A percentile compares a stretch with the other conserved stretches of the same genome.
These are phyloP conservation scores for Pichia exigua DNA, from an alignment of 805 yeast species.

Conservation along the genomic window DNA sequence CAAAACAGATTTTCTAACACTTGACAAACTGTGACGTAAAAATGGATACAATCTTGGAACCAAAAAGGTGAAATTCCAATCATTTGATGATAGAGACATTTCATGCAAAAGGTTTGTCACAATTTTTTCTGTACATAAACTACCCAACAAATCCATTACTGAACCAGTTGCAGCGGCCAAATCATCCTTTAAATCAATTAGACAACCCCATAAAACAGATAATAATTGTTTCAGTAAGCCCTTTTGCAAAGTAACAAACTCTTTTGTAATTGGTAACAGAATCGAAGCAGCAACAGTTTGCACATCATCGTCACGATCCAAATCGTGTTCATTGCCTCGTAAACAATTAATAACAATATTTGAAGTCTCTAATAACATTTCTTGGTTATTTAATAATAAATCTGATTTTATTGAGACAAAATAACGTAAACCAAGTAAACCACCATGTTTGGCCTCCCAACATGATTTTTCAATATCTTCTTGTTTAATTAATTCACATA, in stretches of 20 bases:
- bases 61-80: conserved; percentile 51
- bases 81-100: conserved; percentile 34
- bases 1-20: conserved; percentile 83
- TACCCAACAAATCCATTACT: conserved; percentile 88
- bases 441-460: conserved; percentile 99
- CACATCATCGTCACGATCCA: conserved; percentile 95
- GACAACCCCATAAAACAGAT: conserved; percentile 83
- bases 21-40: conserved; percentile 84
- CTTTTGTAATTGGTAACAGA: conserved; percentile 79
- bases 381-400: conserved; percentile 51
- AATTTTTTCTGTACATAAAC: conserved; percentile 71
- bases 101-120: conserved; percentile 66
- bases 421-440: conserved; percentile 86
- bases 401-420: conserved; percentile 85
- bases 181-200: conserved; percentile 82
- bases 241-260: conserved; percentile 62
- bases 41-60: conserved; percentile 93
- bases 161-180: conserved; percentile 91
- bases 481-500: conserved; percentile 68
- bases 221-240: conserved; percentile 41
- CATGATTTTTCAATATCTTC: conserved; percentile 38
- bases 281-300: conserved; percentile 96
- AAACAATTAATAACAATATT: conserved; percentile 84
- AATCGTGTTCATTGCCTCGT: conserved; percentile 49
- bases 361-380: conserved; percentile 62